Evolutionary conservation across 768 basidiomycete species (phyloP), one percentile per base, ranked within the genome.

Genomic region (Sporobolomyces roseus): DNA sequence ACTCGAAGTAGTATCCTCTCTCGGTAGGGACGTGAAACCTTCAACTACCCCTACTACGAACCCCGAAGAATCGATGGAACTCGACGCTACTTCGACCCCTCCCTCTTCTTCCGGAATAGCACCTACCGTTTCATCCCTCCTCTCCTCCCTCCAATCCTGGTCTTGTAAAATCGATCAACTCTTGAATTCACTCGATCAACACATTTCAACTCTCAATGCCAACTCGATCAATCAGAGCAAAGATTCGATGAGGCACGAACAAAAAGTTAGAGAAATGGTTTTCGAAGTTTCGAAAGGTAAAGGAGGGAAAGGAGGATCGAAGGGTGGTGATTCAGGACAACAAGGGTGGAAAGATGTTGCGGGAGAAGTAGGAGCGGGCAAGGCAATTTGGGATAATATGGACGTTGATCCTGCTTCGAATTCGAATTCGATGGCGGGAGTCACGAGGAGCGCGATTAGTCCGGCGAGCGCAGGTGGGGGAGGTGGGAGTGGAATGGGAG

Each of bases 1-100:
- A 72, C 83, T 98, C 65, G 90, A 94, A 78, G 86, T 98, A 41
- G 90, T 94, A 79, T 92, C 91, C 76, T 90, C 89, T 0, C 87
- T 93, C 83, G 94, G 94, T 0, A 80, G 94, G 62, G 94, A 99
- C 79, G 81, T 98, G 76, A 85, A 85, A 0, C 86, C 87, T n/a
- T 41, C 54, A 6, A 23, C 54, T 35, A 4, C 54, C 33, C 77
- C 88, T 29, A 85, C 87, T 68, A 79, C 79, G 27, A 77, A 91
- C 3, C 78, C 90, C 49, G 79, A 80, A 1, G 79, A 80, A 1
- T 85, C 88, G 0, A 80, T 91, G 52, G 81, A 85, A 89, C 88
- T 88, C 52, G 66, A 85, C 56, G n/a, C n/a, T 30, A 6, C 38
- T 41, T 23, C 43, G 3, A 56, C 21, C n/a, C 12, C 36, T n/a